These are phyloP conservation scores for Nitzschia sp. DNA, from an alignment of 108 stramenopile species.

Conservation along the genomic window DNA sequence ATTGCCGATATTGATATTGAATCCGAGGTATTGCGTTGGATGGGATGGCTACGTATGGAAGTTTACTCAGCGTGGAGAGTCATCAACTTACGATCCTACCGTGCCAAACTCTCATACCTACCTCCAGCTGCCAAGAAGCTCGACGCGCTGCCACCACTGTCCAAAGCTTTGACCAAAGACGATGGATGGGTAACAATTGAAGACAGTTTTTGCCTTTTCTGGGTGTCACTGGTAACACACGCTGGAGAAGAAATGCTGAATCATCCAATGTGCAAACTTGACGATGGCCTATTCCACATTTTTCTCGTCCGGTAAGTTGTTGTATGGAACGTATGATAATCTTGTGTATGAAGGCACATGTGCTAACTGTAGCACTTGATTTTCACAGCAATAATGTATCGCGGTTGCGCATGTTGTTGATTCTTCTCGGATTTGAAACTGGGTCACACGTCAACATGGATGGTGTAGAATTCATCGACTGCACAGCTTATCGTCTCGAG, in stretches of 20 bases:
- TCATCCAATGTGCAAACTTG: constrained; percentile 65
- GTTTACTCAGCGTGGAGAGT: constrained; percentile 79
- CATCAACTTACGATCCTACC: constrained; percentile 57
- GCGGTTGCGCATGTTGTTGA: constrained; percentile 50
- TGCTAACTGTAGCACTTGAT: not conserved
- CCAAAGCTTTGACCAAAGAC: constrained; percentile 46
- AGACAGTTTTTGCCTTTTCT: constrained; percentile 80
- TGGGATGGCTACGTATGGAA: constrained; percentile 77
- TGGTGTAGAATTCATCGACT: constrained; percentile 65
- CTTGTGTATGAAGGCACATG: not conserved
- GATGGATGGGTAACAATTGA: constrained; percentile 66
- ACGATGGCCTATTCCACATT: constrained; percentile 83
- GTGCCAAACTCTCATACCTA: constrained; percentile 73
- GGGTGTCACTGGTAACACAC: constrained; percentile 79
- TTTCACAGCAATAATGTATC: constrained; percentile 40
- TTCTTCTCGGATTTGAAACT: constrained; percentile 68
- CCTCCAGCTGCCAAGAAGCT: constrained; percentile 28
- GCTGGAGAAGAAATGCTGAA: constrained; percentile 61
- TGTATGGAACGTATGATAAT: not conserved
- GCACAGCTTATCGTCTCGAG: constrained; percentile 81
- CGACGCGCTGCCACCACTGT: constrained; percentile 48
- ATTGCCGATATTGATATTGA: constrained; percentile 92
- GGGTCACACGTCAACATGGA: constrained; percentile 69
- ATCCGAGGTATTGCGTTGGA: constrained; percentile 71
- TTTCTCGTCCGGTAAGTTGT: constrained; percentile 65